Conservation (phyloP, 805 yeast species). For the Candida hispaniensis region DNA sequence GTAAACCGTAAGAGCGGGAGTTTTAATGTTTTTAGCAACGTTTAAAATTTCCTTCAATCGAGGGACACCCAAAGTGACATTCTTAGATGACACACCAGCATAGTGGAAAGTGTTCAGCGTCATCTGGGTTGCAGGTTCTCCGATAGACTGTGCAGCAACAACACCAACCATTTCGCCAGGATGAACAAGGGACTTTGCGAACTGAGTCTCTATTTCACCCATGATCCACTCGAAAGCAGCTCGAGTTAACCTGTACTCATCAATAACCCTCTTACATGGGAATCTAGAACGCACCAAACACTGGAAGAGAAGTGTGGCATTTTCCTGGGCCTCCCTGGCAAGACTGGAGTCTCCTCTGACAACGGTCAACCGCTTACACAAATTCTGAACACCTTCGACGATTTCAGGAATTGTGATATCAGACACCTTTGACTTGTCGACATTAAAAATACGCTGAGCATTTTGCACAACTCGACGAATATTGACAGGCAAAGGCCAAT, state of each 20-base stretch:
- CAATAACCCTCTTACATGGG: slow-evolving; percentile 81
- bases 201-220: slow-evolving; percentile 90
- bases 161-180: slow-evolving; percentile 99
- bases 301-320: slow-evolving; percentile 84
- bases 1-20: slow-evolving; percentile 98
- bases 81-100: slow-evolving; percentile 99
- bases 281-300: slow-evolving; percentile 87
- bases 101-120: slow-evolving; percentile 93
- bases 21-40: slow-evolving; percentile 95
- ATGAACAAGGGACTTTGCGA: slow-evolving; percentile 79
- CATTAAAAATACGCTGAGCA: slow-evolving; percentile 93
- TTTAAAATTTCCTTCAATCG: slow-evolving; percentile 98
- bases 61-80: slow-evolving; percentile 97
- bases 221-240: slow-evolving; percentile 92
- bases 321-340: slow-evolving; percentile 75
- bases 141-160: slow-evolving; percentile 94
- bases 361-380: slow-evolving; percentile 59
- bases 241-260: slow-evolving; percentile 75
- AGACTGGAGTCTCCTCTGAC: slow-evolving; percentile 72
- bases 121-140: slow-evolving; percentile 99
- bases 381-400: slow-evolving; percentile 55
- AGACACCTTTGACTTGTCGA: slow-evolving; percentile 81
- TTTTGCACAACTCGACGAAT: slow-evolving; percentile 93
- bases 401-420: slow-evolving; percentile 80
- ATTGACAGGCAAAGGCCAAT: slow-evolving; percentile 97